phyloP scores from a whole-genome alignment of 108 stramenopile genomes.

The Nitzschia palea region DNA sequence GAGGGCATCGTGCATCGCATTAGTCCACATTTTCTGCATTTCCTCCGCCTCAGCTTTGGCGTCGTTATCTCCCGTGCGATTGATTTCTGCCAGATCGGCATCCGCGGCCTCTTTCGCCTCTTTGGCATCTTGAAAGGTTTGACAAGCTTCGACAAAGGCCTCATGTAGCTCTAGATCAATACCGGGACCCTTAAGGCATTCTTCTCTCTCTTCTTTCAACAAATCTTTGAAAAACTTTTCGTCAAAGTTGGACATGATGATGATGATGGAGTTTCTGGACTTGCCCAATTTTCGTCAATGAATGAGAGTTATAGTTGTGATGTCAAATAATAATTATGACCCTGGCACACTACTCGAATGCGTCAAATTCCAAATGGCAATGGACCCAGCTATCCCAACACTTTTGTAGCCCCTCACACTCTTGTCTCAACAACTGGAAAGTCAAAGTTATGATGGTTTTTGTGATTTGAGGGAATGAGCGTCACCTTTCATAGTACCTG shows the following conservation, averaged over 20 bases:
- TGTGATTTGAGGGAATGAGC: no score
- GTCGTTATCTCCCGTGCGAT: neutral
- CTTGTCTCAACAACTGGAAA: no score
- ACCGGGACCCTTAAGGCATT: slow-evolving; percentile 31
- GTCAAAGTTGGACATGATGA: slow-evolving; percentile 43
- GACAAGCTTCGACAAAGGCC: slow-evolving; percentile 36
- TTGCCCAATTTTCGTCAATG: no score
- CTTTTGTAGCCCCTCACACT: no score
- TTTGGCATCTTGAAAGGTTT: slow-evolving; percentile 35
- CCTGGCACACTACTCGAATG: no score
- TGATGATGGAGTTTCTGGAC: neutral
- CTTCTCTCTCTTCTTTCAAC: slow-evolving; percentile 36
- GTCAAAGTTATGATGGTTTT: no score
- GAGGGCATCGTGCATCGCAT: slow-evolving; percentile 25
- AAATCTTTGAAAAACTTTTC: slow-evolving; percentile 37
- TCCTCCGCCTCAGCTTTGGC: slow-evolving; percentile 24
- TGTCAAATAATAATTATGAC: no score
- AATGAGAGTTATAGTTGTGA: no score
- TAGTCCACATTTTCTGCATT: slow-evolving; percentile 18
- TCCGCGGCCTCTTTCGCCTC: slow-evolving; percentile 36
- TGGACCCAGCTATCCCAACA: no score
- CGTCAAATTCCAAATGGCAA: no score
- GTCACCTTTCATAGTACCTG: no score
- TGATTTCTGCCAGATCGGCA: slow-evolving; percentile 18
- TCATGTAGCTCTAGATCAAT: slow-evolving; percentile 38